Evolutionary conservation across 2,329 filamentous ascomycete genomes (phyloP), one percentile per base, ranked within the genome.

Genomic region (Fusarium compactum): DNA sequence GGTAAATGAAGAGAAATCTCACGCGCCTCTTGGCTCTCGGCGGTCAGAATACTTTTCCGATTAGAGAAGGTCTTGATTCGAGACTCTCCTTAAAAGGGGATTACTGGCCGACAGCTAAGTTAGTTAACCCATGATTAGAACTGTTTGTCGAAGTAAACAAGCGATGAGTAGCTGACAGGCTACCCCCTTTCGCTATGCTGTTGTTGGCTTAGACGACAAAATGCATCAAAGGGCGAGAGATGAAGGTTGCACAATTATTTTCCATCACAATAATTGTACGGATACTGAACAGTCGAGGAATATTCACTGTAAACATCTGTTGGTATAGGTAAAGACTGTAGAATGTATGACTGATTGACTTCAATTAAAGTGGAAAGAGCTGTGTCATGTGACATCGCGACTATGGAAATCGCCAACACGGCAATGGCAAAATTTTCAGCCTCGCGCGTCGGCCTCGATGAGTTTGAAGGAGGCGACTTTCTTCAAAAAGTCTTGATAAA

Each of bases 311-410:
- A 38, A 38, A 38, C 34, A n/a, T n/a, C 10, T 38, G 22, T 40
- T 41, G 22, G 14, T 52, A 5, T 16, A 9, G 24, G 12, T 18
- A n/a, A 43, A 25, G n/a, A 15, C 34, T 1, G 18, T 38, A 38
- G 34, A 32, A 62, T 43, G 40, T 25, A 60, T 60, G 54, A 60
- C 30, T 66, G 44, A 30, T 60, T 38, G 38, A 54, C 38, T 40
- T 53, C 18, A 57, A 47, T 52, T 63, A 55, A 60, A 63, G 63
- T 63, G 63, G 66, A 58, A 54, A 62, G 61, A 56, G 25, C 18
- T 22, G 43, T 45, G 51, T 76, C 74, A 76, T 72, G 74, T 76
- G 74, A 76, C 65, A 68, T 20, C 70, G 68, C 58, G 72, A 38
- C 25, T n/a, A 30, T 41, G 24, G 46, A 46, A 57, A 46, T 51